Evolutionary conservation across 345 rosid genomes (phyloP).

Genomic region (Populus simonii): DNA sequence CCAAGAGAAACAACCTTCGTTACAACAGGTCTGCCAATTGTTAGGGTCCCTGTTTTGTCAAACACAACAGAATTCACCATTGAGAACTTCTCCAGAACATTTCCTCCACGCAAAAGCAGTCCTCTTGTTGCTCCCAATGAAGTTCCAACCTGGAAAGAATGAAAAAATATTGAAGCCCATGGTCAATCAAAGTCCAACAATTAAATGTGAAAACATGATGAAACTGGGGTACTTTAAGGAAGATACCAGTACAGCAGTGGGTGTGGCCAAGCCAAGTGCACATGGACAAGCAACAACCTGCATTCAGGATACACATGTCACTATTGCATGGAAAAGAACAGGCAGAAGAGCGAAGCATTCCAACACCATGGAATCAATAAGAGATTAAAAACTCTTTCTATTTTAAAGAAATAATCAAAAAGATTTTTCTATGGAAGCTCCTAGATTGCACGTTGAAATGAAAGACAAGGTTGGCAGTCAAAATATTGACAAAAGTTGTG

Average conservation of each 20-base stretch:
- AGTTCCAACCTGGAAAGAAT: conserved; percentile 65
- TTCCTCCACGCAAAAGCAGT: conserved; percentile 89
- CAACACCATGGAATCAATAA: background rate
- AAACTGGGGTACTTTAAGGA: conserved; percentile 15
- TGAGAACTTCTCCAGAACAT: conserved; percentile 85
- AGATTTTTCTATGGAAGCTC: background rate
- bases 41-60: conserved; percentile 94
- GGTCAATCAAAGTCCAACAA: conserved; percentile 9
- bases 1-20: conserved; percentile 55
- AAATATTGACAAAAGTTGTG: background rate
- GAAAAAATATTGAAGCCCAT: background rate
- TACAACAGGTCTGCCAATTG: conserved; percentile 88
- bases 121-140: conserved; percentile 95
- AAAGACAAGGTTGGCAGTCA: background rate
- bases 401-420: background rate
- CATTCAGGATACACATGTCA: conserved; percentile 23
- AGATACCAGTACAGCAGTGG: conserved; percentile 91
- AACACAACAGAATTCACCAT: conserved; percentile 72
- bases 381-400: background rate
- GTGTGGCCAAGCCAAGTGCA: conserved; percentile 98
- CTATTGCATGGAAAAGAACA: background rate
- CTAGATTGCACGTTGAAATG: background rate
- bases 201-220: conserved; percentile 14
- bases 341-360: background rate
- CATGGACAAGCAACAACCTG: conserved; percentile 99